A percentile compares a stretch with the other conserved stretches of the same genome.
These are phyloP conservation scores for Cladosporium sp. DNA, from an alignment of 2,329 filamentous ascomycete species.

Conservation along the genomic window DNA sequence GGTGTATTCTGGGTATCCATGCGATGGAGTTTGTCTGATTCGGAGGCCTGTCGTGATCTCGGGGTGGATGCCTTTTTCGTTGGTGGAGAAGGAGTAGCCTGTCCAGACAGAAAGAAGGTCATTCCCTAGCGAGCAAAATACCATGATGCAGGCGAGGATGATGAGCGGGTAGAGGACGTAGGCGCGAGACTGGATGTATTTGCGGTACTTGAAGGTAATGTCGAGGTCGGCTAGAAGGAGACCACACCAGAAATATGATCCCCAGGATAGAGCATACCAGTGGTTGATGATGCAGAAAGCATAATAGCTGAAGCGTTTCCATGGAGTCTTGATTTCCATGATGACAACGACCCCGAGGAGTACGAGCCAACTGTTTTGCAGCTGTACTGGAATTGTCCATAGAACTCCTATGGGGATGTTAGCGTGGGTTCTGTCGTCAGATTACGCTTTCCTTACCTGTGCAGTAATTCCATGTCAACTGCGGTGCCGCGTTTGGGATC, in stretches of 20 bases:
- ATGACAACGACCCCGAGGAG: slow-evolving; percentile 39
- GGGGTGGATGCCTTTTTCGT: slow-evolving; percentile 40
- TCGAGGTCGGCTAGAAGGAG: slow-evolving; percentile 42
- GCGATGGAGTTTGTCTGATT: slow-evolving; percentile 29
- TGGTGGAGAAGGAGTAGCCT: slow-evolving; percentile 23
- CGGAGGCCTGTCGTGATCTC: slow-evolving; percentile 34
- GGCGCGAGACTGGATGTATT: slow-evolving; percentile 32
- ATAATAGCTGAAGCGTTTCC: slow-evolving; percentile 43
- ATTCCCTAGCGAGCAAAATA: slow-evolving; percentile 33
- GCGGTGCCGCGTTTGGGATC: slow-evolving; percentile 42
- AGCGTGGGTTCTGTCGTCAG: neutral
- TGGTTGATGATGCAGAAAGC: slow-evolving; percentile 38
- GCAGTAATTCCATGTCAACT: slow-evolving; percentile 44
- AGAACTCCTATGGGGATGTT: slow-evolving; percentile 27
- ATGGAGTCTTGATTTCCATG: slow-evolving; percentile 39
- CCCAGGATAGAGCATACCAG: slow-evolving; percentile 44
- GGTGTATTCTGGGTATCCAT: slow-evolving; percentile 39
- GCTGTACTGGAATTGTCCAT: slow-evolving; percentile 45
- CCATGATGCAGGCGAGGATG: slow-evolving; percentile 27
- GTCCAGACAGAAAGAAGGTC: slow-evolving; percentile 35
- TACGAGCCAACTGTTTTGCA: slow-evolving; percentile 42
- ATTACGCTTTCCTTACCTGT: slow-evolving; percentile 28
- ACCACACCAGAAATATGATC: slow-evolving; percentile 41
- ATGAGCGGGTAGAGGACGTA: slow-evolving; percentile 34
- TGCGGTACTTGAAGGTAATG: slow-evolving; percentile 40